Evolutionary conservation across 2,329 filamentous ascomycete genomes (phyloP), one percentile per base, ranked within the genome.

Genomic region (Lasiodiplodia theobromae): DNA sequence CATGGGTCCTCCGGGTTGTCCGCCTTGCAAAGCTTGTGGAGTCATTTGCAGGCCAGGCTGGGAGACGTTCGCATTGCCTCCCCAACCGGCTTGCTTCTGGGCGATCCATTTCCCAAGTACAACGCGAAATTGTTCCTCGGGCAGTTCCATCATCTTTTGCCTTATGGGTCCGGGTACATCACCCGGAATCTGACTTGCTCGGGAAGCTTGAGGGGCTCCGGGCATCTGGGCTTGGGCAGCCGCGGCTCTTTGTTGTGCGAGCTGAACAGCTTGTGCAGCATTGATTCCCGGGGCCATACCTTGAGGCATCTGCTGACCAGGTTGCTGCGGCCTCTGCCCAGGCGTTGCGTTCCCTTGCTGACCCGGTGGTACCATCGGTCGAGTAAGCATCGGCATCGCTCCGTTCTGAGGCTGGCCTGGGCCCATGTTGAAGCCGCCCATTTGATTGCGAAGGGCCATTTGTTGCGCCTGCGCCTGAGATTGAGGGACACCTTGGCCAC

Each of bases 331-430:
- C 6, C 75, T 74, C 68, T 77, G 78, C 65, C 78, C 77, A 10
- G 78, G 76, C 11, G 78, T 78, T 8, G 72, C 71, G n/a, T 73
- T 73, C 38, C 73, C 76, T 58, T 77, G 74, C 69, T 84, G 83
- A 3, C 81, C 82, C 12, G 82, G 82, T 58, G 82, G 81, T 47
- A 74, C 77, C 77, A 86, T 82, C 2, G 83, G 82, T 21, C 81
- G 78, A 38, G 82, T 86, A 25, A 86, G 77, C 78, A 83, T 83
- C 1, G 81, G 78, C 83, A 85, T 85, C 40, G 82, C 82, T 67
- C 80, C 60, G 28, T 64, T 83, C 71, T 82, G 76, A 71, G 80
- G 74, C 63, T 79, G 72, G 58, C 79, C 75, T 70, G 80, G 73
- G 56, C 80, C 75, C 14, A 80, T 75, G 68, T 82, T 83, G 40